Percentiles rank a stretch among this genome's conserved stretches.
phyloP scores from a whole-genome alignment of 2,329 filamentous ascomycete genomes.

The Claviceps sp. region DNA sequence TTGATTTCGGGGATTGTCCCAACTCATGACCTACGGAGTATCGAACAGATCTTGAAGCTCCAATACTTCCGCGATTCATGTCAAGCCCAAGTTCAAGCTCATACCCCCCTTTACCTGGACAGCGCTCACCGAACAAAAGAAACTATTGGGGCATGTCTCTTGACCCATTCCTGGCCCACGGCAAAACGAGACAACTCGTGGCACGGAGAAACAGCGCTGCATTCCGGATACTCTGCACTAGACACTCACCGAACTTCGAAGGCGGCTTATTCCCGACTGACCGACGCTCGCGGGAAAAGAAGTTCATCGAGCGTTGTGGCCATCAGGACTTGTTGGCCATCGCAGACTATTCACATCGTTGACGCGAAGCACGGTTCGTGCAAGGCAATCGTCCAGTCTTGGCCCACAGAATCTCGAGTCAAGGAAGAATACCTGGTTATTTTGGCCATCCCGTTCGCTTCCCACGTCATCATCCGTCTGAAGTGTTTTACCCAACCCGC shows the following conservation, averaged over 20 bases:
- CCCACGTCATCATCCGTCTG: background rate
- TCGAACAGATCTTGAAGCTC: background rate
- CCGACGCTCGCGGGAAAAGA: background rate
- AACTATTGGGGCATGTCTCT: background rate
- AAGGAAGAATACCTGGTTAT: background rate
- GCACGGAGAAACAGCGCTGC: background rate
- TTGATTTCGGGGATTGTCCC: background rate
- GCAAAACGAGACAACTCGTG: background rate
- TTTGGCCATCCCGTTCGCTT: background rate
- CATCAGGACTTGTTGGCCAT: background rate
- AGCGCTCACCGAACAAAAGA: background rate
- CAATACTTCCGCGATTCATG: background rate
- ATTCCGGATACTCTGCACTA: background rate
- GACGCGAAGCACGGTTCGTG: background rate
- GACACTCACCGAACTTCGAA: no score
- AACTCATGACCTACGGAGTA: background rate
- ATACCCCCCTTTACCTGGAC: background rate
- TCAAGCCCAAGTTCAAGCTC: background rate
- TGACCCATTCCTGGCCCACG: background rate
- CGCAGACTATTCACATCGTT: background rate
- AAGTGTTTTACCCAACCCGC: background rate
- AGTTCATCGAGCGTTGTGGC: background rate
- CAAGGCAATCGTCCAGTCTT: background rate
- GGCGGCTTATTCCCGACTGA: background rate
- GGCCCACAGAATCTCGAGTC: background rate